Conservation (phyloP, 106 monocot genomes). For the Allium cepa region DNA sequence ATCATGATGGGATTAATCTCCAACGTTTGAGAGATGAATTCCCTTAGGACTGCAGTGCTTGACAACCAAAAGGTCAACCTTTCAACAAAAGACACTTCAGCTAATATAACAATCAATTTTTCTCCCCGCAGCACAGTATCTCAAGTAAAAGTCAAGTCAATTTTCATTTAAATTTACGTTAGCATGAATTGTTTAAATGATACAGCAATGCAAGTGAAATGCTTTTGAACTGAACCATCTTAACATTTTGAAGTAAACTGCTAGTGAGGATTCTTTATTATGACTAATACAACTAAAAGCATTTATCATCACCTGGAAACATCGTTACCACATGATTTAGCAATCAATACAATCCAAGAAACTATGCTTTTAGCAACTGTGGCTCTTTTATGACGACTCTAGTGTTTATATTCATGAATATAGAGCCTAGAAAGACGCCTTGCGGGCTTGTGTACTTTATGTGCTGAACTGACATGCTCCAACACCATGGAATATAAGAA, state of each 20-base stretch:
- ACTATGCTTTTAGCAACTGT: slow-evolving; percentile 75
- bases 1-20: slow-evolving; percentile 35
- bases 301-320: slow-evolving; percentile 57
- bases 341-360: slow-evolving; percentile 75
- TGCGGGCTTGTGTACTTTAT: slow-evolving; percentile 93
- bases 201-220: too few relatives aligned
- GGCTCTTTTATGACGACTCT: slow-evolving; percentile 61
- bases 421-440: slow-evolving; percentile 84
- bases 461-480: slow-evolving; percentile 87
- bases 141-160: too few relatives aligned
- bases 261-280: too few relatives aligned
- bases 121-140: neutral
- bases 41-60: slow-evolving; percentile 73
- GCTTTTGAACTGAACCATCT: too few relatives aligned
- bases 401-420: slow-evolving; percentile 84
- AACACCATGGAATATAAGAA: slow-evolving; percentile 88
- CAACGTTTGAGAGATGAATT: slow-evolving; percentile 71
- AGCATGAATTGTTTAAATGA: too few relatives aligned
- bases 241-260: too few relatives aligned
- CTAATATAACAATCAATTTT: neutral
- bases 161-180: too few relatives aligned
- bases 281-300: neutral
- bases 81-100: slow-evolving; percentile 3
- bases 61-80: slow-evolving; percentile 98
- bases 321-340: slow-evolving; percentile 93